Evolutionary conservation across 352 stramenopile genomes (phyloP).

Genomic region (Pythium inflatum): DNA sequence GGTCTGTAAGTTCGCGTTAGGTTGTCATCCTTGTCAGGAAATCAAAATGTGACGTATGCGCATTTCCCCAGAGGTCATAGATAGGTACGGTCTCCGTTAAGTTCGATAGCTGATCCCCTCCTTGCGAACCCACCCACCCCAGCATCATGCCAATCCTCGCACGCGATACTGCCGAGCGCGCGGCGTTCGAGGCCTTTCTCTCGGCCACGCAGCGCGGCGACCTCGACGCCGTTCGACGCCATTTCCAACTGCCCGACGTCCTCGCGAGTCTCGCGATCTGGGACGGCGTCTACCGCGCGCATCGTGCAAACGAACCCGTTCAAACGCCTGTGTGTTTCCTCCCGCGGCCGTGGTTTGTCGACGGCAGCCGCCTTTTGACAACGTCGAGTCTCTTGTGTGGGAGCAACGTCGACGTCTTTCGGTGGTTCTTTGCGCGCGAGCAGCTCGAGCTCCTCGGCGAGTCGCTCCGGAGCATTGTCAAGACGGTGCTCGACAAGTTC

Average conservation of each 20-base stretch:
- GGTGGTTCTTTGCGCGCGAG: neutral
- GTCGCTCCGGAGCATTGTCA: neutral
- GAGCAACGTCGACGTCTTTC: neutral
- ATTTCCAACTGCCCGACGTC: slow-evolving; percentile 14
- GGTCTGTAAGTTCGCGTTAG: too few relatives aligned
- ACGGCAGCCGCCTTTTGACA: neutral
- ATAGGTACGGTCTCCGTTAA: too few relatives aligned
- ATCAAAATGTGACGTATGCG: too few relatives aligned
- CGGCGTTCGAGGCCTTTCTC: too few relatives aligned
- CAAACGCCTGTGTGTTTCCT: neutral
- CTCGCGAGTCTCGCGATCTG: neutral
- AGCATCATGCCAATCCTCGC: too few relatives aligned
- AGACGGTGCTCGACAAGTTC: neutral
- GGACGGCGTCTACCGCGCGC: neutral
- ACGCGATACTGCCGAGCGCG: too few relatives aligned
- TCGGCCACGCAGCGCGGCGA: slow-evolving; percentile 12
- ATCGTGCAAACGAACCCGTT: neutral
- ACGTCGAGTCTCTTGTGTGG: neutral
- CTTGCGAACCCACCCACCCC: too few relatives aligned
- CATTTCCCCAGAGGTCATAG: too few relatives aligned
- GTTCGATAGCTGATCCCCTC: too few relatives aligned
- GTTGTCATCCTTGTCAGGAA: too few relatives aligned
- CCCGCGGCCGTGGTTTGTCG: neutral
- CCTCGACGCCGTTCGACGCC: slow-evolving; percentile 7
- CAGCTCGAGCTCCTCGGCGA: neutral